Conservation (phyloP, 768 basidiomycete species). For the Saitozyma sp. region DNA sequence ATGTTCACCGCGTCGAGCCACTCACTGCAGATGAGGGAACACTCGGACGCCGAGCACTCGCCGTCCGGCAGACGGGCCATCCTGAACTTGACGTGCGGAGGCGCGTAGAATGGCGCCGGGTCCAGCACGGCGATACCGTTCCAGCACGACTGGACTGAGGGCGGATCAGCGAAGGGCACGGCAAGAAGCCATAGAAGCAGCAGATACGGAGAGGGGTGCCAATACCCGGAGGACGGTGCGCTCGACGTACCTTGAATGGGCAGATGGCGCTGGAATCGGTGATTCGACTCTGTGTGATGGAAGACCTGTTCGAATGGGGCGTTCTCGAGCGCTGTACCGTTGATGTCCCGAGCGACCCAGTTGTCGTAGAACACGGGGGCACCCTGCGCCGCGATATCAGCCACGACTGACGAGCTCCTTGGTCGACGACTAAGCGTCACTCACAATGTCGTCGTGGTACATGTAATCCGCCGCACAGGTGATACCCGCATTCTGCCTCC, state of each 20-base stretch:
- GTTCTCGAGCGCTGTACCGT: conserved; percentile 96
- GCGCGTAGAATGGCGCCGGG: conserved; percentile 89
- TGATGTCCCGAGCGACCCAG: conserved; percentile 98
- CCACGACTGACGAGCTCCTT: no score
- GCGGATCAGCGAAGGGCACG: conserved; percentile 1
- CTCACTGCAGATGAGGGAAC: conserved; percentile 83
- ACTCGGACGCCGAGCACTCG: conserved; percentile 94
- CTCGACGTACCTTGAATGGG: conserved; percentile 66
- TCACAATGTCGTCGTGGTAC: conserved; percentile 91
- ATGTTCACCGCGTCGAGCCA: conserved; percentile 2
- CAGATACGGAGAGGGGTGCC: not conserved
- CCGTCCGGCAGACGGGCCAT: conserved; percentile 87
- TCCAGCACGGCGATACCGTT: conserved; percentile 95
- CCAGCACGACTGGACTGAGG: conserved; percentile 88
- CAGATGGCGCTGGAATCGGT: conserved; percentile 85
- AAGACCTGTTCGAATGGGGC: conserved; percentile 94
- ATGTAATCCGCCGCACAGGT: conserved; percentile 99
- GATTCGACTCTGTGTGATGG: conserved; percentile 72
- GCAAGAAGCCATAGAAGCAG: not conserved
- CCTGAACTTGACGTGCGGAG: conserved; percentile 87
- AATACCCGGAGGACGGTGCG: not conserved
- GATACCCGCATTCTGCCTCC: conserved; percentile 92
- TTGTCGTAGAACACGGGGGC: conserved; percentile 85
- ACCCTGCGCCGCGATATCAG: no score
- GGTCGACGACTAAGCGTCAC: no score